Evolutionary conservation across 139 green algal genomes (phyloP).

Genomic region (Coelastrella sp.): DNA sequence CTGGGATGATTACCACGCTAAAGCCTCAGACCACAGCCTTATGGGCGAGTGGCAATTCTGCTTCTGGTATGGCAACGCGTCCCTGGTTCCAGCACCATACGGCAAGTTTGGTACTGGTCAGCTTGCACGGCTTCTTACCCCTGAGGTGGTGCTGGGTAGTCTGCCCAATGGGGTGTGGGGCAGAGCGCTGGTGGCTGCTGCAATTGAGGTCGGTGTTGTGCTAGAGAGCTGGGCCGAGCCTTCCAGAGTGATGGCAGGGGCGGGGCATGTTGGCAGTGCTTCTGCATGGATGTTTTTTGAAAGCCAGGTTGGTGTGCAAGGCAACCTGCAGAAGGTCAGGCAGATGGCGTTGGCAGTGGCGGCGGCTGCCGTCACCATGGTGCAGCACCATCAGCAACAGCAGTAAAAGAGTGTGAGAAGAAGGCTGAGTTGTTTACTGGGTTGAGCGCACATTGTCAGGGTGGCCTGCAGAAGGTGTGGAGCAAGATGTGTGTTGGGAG

Average conservation of each 20-base stretch:
- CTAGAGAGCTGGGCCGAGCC: not conserved
- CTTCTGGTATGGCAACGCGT: not conserved
- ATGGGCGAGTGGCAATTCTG: conserved; percentile 12
- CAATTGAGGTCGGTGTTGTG: not conserved
- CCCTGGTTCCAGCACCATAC: conserved; percentile 1
- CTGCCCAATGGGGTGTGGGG: conserved; percentile 27
- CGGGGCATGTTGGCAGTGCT: not conserved
- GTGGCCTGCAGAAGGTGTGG: no score
- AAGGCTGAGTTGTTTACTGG: no score
- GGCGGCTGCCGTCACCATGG: conserved; percentile 2
- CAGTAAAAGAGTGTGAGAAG: not conserved
- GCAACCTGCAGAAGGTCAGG: conserved; percentile 3
- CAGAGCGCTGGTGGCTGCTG: not conserved
- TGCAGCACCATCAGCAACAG: conserved; percentile 14
- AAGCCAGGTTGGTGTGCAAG: conserved; percentile 1
- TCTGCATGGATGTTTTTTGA: conserved; percentile 33
- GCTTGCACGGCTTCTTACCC: not conserved
- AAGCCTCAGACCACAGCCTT: not conserved
- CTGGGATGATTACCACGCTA: not conserved
- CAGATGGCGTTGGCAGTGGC: not conserved
- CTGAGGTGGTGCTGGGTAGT: not conserved
- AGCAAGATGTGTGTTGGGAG: no score
- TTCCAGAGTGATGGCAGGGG: not conserved
- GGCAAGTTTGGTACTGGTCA: conserved; percentile 20
- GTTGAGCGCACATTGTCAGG: no score